Conservation (phyloP, 148 eudicot species). For the Gaultheria prostrata region DNA sequence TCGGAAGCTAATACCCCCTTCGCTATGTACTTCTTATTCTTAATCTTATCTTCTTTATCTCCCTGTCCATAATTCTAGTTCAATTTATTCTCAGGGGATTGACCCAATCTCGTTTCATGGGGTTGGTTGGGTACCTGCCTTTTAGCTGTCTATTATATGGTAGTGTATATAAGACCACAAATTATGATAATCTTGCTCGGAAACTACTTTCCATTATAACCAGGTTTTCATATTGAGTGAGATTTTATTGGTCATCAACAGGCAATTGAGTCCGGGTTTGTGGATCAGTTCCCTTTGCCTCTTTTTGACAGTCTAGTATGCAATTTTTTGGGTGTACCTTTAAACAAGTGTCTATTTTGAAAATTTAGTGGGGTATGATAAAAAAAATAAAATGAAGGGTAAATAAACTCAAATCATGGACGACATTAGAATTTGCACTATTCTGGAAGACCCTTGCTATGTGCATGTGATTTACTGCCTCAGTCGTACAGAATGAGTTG, state of each 20-base stretch:
- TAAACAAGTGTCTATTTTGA: too few species aligned
- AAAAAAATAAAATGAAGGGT: too few species aligned
- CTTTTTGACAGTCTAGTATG: too few species aligned
- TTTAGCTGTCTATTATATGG: conserved; percentile 6
- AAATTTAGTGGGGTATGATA: too few species aligned
- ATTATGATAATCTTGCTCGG: neutral
- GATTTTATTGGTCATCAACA: neutral
- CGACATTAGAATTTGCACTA: too few species aligned
- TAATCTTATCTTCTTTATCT: neutral
- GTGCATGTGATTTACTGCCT: too few species aligned
- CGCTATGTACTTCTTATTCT: neutral
- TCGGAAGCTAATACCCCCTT: conserved; percentile 2
- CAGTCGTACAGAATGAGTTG: too few species aligned
- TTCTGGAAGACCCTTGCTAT: too few species aligned
- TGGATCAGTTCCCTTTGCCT: too few species aligned
- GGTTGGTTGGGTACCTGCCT: neutral
- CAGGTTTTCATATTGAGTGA: neutral
- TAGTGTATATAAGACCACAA: conserved; percentile 19
- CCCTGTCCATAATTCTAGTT: neutral
- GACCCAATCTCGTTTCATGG: neutral
- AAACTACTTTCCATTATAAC: neutral
- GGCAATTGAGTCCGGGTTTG: too few species aligned
- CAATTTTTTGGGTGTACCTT: too few species aligned
- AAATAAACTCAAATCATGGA: too few species aligned
- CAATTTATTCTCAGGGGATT: neutral